Evolutionary conservation across 2,329 filamentous ascomycete genomes (phyloP).

Genomic region (Colletotrichum shisoi): DNA sequence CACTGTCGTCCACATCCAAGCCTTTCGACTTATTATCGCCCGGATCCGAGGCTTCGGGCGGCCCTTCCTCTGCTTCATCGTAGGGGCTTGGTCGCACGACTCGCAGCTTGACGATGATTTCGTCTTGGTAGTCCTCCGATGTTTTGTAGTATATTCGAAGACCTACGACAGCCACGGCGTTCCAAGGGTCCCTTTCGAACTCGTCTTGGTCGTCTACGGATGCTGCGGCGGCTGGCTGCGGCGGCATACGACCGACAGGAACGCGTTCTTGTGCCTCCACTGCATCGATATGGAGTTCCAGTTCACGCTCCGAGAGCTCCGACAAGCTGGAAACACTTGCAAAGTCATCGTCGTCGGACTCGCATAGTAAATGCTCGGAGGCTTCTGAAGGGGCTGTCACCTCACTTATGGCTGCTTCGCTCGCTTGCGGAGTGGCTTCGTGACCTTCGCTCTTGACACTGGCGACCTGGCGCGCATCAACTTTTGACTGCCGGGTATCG

Average conservation of each 20-base stretch:
- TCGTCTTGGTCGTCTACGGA: constrained; percentile 60
- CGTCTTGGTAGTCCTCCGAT: constrained; percentile 45
- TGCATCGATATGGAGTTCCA: constrained; percentile 44
- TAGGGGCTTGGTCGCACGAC: constrained; percentile 53
- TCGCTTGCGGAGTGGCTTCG: constrained; percentile 39
- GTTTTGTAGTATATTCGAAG: constrained; percentile 63
- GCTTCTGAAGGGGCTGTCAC: constrained; percentile 7
- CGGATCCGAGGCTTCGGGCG: constrained; percentile 33
- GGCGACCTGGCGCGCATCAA: constrained; percentile 9
- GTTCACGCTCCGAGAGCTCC: constrained; percentile 52
- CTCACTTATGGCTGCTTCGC: constrained; percentile 33
- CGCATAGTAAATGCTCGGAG: constrained; percentile 38
- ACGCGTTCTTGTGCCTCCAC: constrained; percentile 40
- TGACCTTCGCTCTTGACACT: constrained; percentile 39
- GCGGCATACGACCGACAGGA: constrained; percentile 27
- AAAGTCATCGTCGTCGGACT: constrained; percentile 43
- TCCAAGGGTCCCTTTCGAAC: constrained; percentile 63
- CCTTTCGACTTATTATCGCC: constrained; percentile 46
- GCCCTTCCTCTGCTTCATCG: constrained; percentile 40
- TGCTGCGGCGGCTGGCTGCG: constrained; percentile 25
- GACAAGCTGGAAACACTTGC: constrained; percentile 49
- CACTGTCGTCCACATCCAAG: constrained; percentile 57
- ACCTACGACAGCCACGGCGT: constrained; percentile 62
- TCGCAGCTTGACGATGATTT: constrained; percentile 50
- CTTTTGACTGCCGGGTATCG: background rate